Evolutionary conservation across 352 stramenopile genomes (phyloP).

Genomic region (Pythium rhizo-oryzae): DNA sequence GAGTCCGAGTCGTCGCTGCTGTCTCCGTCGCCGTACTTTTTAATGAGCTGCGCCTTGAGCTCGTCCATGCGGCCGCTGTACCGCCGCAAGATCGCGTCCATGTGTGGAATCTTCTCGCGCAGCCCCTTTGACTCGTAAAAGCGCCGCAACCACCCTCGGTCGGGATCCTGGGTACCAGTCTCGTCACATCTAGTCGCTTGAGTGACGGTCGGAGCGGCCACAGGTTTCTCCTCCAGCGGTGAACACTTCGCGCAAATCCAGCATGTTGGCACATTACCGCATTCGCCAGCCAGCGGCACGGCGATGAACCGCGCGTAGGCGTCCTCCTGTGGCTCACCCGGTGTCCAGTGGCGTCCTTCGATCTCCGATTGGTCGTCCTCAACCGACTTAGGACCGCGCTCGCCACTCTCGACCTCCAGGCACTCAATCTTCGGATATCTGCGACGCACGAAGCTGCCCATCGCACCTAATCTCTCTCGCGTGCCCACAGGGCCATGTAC

Average conservation of each 20-base stretch:
- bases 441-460: slow-evolving; percentile 67
- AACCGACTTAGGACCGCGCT: too few relatives aligned
- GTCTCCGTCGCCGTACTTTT: slow-evolving; percentile 47
- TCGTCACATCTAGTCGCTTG: slow-evolving; percentile 28
- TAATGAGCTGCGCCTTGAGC: slow-evolving; percentile 48
- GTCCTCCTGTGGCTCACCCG: slow-evolving; percentile 9
- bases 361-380: slow-evolving; percentile 24
- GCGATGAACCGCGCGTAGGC: slow-evolving; percentile 19
- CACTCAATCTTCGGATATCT: slow-evolving; percentile 69
- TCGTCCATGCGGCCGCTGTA: slow-evolving; percentile 60
- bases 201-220: background rate
- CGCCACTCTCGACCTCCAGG: slow-evolving; percentile 31
- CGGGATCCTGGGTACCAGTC: slow-evolving; percentile 24
- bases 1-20: background rate
- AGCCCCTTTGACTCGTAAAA: slow-evolving; percentile 54
- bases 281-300: background rate
- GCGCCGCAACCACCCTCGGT: slow-evolving; percentile 44
- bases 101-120: slow-evolving; percentile 48
- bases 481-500: slow-evolving; percentile 53
- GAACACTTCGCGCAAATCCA: slow-evolving; percentile 23
- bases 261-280: background rate
- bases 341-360: background rate
- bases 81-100: slow-evolving; percentile 58
- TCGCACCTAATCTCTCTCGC: slow-evolving; percentile 42
- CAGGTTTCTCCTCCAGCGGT: slow-evolving; percentile 10